A percentile compares a stretch with the other conserved stretches of the same genome.
These are phyloP conservation scores for Entamoeba moshkovskii DNA, from an alignment of 208 protist genomes.

Conservation along the genomic window DNA sequence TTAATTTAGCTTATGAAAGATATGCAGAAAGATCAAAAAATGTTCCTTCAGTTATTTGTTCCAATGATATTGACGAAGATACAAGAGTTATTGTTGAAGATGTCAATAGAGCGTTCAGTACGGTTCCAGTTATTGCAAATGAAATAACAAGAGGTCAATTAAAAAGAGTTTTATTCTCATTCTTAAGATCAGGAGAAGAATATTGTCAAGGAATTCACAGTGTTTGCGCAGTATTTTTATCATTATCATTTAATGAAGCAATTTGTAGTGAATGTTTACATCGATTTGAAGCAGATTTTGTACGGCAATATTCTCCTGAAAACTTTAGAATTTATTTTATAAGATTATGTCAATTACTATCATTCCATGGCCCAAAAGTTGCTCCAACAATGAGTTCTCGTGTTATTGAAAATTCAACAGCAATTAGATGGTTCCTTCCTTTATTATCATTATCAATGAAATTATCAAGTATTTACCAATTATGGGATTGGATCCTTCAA, in stretches of 20 bases:
- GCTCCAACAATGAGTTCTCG: not conserved
- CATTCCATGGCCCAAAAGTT: not conserved
- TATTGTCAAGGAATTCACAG: not conserved
- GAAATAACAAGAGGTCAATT: not conserved
- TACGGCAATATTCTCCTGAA: not conserved
- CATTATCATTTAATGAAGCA: not conserved
- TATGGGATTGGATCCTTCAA: not conserved
- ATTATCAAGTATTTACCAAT: not conserved
- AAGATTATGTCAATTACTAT: not conserved
- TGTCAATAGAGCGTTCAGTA: not conserved
- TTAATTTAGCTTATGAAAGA: not conserved
- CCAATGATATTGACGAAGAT: not conserved
- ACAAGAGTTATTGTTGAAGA: not conserved
- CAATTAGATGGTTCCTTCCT: not conserved
- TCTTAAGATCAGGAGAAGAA: not conserved
- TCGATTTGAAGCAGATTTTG: not conserved
- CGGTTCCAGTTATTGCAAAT: not conserved
- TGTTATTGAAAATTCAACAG: not conserved
- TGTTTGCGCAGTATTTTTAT: not conserved
- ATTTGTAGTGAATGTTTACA: not conserved
- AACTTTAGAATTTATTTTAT: not conserved
- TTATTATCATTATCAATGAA: not conserved
- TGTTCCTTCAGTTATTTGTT: not conserved
- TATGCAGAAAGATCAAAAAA: not conserved
- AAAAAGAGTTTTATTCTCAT: not conserved